phyloP scores from a whole-genome alignment of 164 flowering plant genomes.

The Saururus chinensis region DNA sequence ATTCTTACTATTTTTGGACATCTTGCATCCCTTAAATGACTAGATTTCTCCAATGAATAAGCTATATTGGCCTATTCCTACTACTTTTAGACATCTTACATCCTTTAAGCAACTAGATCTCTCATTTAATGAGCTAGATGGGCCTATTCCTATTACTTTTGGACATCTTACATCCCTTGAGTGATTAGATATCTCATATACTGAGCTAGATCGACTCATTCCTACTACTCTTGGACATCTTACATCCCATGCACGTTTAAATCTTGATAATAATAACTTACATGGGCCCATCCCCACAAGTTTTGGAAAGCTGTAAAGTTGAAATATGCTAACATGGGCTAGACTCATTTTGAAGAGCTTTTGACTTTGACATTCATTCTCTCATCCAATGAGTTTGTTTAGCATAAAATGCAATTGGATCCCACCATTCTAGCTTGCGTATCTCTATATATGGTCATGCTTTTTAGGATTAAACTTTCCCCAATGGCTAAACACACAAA shows the following conservation, averaged over 20 bases:
- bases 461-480: slow-evolving; percentile 13
- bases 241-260: background rate
- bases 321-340: background rate
- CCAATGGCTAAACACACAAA: slow-evolving; percentile 22
- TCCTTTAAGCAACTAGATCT: too few relatives aligned
- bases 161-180: too few relatives aligned
- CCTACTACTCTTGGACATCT: background rate
- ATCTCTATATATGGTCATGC: slow-evolving; percentile 3
- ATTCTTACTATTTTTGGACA: too few relatives aligned
- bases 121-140: too few relatives aligned
- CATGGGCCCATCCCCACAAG: background rate
- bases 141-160: too few relatives aligned
- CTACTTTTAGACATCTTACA: too few relatives aligned
- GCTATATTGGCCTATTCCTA: too few relatives aligned
- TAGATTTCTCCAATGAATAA: too few relatives aligned
- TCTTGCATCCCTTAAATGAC: too few relatives aligned
- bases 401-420: slow-evolving; percentile 12
- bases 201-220: too few relatives aligned
- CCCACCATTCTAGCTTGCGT: slow-evolving; percentile 16
- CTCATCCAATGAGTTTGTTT: slow-evolving; percentile 5
- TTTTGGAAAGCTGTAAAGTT: background rate
- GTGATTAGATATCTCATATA: too few relatives aligned
- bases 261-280: background rate
- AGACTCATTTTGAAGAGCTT: background rate
- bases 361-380: background rate